Evolutionary conservation across 805 yeast species (phyloP).

Genomic region (Metschnikowia dekortorum): DNA sequence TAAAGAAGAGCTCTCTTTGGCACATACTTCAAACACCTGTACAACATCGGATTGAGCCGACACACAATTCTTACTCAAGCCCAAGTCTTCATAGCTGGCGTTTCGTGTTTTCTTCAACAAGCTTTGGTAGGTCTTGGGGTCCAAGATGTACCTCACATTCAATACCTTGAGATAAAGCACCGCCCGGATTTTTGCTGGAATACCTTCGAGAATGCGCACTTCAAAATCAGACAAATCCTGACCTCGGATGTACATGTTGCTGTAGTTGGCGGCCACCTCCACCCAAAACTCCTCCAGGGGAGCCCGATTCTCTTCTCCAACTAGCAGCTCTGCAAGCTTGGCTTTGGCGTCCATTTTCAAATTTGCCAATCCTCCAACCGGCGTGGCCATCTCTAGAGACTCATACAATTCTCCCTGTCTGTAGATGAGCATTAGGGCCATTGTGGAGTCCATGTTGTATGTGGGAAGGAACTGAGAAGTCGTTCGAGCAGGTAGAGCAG

Average conservation of each 20-base stretch:
- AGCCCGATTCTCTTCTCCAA: not conserved
- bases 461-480: conserved; percentile 2
- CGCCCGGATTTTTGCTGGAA: conserved; percentile 28
- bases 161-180: conserved; percentile 31
- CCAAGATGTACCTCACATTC: conserved; percentile 27
- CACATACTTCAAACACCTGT: conserved; percentile 30
- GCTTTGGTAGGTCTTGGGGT: conserved; percentile 23
- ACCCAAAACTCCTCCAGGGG: conserved; percentile 18
- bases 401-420: conserved; percentile 11
- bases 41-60: conserved; percentile 19
- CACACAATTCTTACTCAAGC: not conserved
- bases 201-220: conserved; percentile 22
- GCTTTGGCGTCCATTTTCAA: conserved; percentile 6
- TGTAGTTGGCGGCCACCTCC: conserved; percentile 15
- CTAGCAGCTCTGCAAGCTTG: not conserved
- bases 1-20: conserved; percentile 17
- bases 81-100: conserved; percentile 4
- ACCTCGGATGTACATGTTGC: conserved; percentile 11
- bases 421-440: conserved; percentile 9
- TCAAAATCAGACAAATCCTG: conserved; percentile 10
- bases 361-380: conserved; percentile 11
- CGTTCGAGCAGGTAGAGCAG: conserved; percentile 10
- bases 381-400: conserved; percentile 10
- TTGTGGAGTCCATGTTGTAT: conserved; percentile 8
- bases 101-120: conserved; percentile 25